Base-by-base conservation (phyloP, 495 filamentous ascomycete genomes). In the Jackrogersella multiformis region DNA sequence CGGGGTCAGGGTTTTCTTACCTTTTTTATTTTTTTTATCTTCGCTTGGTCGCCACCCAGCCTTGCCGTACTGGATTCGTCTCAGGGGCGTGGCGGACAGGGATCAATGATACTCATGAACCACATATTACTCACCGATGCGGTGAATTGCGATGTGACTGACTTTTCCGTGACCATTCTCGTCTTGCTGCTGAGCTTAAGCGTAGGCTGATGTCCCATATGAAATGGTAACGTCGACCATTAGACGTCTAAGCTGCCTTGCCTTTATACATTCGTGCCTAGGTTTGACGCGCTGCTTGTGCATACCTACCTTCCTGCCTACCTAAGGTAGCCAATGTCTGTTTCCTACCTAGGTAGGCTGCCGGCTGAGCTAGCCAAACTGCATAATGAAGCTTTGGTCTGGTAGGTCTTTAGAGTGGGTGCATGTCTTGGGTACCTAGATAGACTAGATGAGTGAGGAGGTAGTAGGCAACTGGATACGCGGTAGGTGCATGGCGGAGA, bases 1-100 rank as follows among this genome's bases (percentile, higher is more conserved):
- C 20, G 61, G 38, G 62, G 28, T 12, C 57, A 44, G 32, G 34
- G 23, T 45, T 64, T 55, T 69, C 54, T 6, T 55, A 49, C n/a
- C n/a, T n/a, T n/a, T n/a, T n/a, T n/a, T n/a, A n/a, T n/a, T n/a
- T n/a, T n/a, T 39, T 49, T 10, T 69, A 15, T 36, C 30, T 35
- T 45, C 46, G 26, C 7, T 65, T 59, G 48, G 24, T 38, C 28
- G 21, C 45, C 55, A 39, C 20, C 23, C n/a, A 35, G 38, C 36
- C 52, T 26, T 45, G 9, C 18, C 10, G 9, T 23, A 26, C 24
- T 45, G 45, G 12, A 35, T 13, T n/a, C 8, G 2, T 45, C 18
- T 48, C 18, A 16, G 44, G 44, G 20, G 21, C 26, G 7, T 30
- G 26, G 26, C 3, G 7, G 3, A 4, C 3, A 30, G 26, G 7